Conservation (phyloP, 352 stramenopile genomes). For the Salisapilia sapeloensis region DNA sequence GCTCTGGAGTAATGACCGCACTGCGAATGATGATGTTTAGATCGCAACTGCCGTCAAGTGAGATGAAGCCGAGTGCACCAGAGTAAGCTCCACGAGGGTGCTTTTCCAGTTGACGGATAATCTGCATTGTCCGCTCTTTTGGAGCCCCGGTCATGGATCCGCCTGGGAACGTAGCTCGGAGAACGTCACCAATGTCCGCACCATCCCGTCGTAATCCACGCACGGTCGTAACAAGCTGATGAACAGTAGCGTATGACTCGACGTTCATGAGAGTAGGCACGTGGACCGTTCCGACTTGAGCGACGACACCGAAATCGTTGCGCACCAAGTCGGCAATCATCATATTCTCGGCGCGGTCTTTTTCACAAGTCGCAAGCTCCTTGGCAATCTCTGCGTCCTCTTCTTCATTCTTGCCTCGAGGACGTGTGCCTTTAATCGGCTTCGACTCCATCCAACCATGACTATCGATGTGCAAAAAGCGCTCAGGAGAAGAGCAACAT, state of each 20-base stretch:
- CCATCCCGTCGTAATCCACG: conserved; percentile 39
- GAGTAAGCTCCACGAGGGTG: conserved; percentile 89
- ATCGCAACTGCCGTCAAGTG: conserved; percentile 89
- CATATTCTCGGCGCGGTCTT: conserved; percentile 94
- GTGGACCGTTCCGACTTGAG: conserved; percentile 81
- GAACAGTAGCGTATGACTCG: conserved; percentile 93
- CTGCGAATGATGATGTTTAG: conserved; percentile 98
- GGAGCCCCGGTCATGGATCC: conserved; percentile 97
- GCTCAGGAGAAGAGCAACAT: conserved; percentile 93
- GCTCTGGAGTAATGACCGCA: conserved; percentile 73
- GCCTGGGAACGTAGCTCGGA: conserved; percentile 91
- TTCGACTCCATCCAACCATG: conserved; percentile 88
- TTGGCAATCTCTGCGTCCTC: conserved; percentile 49
- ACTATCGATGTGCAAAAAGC: conserved; percentile 74
- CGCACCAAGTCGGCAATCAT: conserved; percentile 96
- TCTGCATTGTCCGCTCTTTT: conserved; percentile 93
- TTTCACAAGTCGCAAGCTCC: conserved; percentile 72
- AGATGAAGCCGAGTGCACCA: conserved; percentile 91
- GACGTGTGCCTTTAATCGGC: conserved; percentile 93
- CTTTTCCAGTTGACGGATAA: conserved; percentile 87
- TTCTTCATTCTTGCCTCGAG: conserved; percentile 14
- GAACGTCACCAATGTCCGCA: conserved; percentile 74
- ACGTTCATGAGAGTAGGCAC: conserved; percentile 90
- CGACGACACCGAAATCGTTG: conserved; percentile 92
- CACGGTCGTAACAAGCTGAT: conserved; percentile 96